phyloP scores from a whole-genome alignment of 768 basidiomycete species.

The Leucocoprinus birnbaumii region DNA sequence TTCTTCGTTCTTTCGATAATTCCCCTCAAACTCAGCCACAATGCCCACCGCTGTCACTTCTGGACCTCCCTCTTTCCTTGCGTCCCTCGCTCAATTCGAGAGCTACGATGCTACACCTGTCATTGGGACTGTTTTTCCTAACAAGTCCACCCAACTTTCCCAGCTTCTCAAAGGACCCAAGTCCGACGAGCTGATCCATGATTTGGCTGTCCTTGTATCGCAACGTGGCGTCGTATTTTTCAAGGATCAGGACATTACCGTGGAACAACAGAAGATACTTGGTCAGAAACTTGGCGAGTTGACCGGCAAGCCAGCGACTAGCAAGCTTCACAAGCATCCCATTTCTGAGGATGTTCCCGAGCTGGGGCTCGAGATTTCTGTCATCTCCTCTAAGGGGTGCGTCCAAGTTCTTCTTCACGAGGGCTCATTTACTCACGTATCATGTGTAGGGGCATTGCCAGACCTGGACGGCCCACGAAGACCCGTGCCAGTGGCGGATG shows the following conservation, averaged over 20 bases:
- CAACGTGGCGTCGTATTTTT: slow-evolving; percentile 68
- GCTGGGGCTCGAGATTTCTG: slow-evolving; percentile 49
- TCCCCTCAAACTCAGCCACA: background rate
- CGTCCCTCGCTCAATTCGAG: slow-evolving; percentile 33
- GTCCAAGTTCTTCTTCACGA: slow-evolving; percentile 1
- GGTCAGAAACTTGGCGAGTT: slow-evolving; percentile 45
- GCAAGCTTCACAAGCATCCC: slow-evolving; percentile 55
- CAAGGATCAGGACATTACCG: slow-evolving; percentile 46
- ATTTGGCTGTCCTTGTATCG: slow-evolving; percentile 50
- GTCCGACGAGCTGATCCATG: slow-evolving; percentile 47
- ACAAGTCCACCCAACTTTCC: slow-evolving; percentile 42
- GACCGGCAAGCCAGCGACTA: slow-evolving; percentile 43
- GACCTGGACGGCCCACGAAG: slow-evolving; percentile 26
- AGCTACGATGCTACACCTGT: slow-evolving; percentile 45
- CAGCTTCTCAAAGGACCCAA: slow-evolving; percentile 40
- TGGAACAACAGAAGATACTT: slow-evolving; percentile 50
- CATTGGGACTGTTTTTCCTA: slow-evolving; percentile 53
- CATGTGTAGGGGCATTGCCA: slow-evolving; percentile 33
- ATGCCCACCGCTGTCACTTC: background rate
- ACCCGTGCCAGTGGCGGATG: slow-evolving; percentile 42
- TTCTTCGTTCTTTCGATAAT: background rate
- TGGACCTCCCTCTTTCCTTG: slow-evolving; percentile 20
- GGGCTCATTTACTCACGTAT: background rate
- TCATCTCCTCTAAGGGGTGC: slow-evolving; percentile 45
- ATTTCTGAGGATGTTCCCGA: slow-evolving; percentile 46